These are phyloP conservation scores for Paramecium pentaurelia DNA, from an alignment of 73 alveolate genomes.

Conservation along the genomic window DNA sequence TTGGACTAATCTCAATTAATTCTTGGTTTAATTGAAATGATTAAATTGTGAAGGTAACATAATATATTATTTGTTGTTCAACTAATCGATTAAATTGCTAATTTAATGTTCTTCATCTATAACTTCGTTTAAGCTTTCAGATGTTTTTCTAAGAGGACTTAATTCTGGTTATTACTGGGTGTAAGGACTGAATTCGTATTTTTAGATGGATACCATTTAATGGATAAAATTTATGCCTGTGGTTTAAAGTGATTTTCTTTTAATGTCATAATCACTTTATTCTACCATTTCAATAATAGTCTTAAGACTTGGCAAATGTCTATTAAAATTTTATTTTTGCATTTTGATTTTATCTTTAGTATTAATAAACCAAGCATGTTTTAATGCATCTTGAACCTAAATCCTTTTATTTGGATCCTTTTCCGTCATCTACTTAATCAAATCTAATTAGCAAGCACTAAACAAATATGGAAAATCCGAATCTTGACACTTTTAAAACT, in stretches of 20 bases:
- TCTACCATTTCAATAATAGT: neutral
- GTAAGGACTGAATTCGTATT: neutral
- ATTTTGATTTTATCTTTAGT: neutral
- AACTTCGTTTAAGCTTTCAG: neutral
- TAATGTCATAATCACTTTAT: neutral
- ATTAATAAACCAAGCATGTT: constrained; percentile 21
- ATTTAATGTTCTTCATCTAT: constrained; percentile 16
- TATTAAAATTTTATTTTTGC: neutral
- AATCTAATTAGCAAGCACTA: constrained; percentile 10
- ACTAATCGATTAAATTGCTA: neutral
- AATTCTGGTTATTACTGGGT: neutral
- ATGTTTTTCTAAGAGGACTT: neutral
- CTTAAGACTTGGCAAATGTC: neutral
- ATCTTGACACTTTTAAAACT: neutral
- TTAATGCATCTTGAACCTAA: neutral
- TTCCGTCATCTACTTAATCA: neutral
- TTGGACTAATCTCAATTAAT: neutral
- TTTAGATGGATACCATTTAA: neutral
- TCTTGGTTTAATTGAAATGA: neutral
- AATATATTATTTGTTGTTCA: neutral
- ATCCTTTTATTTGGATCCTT: neutral
- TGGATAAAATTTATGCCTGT: neutral
- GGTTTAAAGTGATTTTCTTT: neutral
- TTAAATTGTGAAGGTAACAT: neutral
- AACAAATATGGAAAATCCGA: neutral